A percentile compares a stretch with the other conserved stretches of the same genome.
Conservation (phyloP, 2,329 filamentous ascomycete species). For the Fusarium compactum region DNA sequence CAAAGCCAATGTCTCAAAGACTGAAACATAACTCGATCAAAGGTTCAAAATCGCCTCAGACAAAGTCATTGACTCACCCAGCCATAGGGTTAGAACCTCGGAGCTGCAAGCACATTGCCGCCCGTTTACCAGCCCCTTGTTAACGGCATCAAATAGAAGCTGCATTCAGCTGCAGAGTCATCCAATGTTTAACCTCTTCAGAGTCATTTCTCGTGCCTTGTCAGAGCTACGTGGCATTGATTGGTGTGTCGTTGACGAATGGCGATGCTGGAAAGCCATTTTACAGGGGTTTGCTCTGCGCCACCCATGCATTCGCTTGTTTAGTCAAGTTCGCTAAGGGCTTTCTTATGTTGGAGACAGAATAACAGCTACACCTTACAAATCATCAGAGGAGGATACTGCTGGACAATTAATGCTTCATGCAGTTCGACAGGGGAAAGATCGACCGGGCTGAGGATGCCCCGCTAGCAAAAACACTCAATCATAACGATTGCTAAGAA, state of each 20-base stretch:
- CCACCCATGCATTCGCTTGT: constrained; percentile 18
- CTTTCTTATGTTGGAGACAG: not conserved
- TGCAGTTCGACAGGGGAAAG: constrained; percentile 32
- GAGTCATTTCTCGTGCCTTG: constrained; percentile 22
- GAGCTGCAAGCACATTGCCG: constrained; percentile 10
- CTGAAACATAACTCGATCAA: constrained; percentile 13
- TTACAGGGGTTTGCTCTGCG: constrained; percentile 17
- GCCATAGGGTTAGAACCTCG: constrained; percentile 1
- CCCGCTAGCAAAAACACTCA: constrained; percentile 23
- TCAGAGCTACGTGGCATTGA: constrained; percentile 15
- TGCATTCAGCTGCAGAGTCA: constrained; percentile 23
- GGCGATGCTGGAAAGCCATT: constrained; percentile 13
- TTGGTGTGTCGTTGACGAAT: constrained; percentile 35
- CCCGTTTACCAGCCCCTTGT: constrained; percentile 4
- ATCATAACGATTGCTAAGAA: constrained; percentile 39
- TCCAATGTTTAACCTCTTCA: constrained; percentile 19
- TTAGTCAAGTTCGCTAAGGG: constrained; percentile 29
- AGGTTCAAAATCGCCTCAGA: constrained; percentile 9
- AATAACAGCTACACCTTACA: not conserved
- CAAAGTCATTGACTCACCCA: constrained; percentile 17
- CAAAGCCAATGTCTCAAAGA: constrained; percentile 13
- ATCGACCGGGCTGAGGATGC: constrained; percentile 29
- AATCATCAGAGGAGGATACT: fast-evolving
- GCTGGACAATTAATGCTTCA: not conserved
- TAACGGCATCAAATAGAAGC: constrained; percentile 17